Conservation (phyloP, 108 stramenopile species). For the Pseudonitzschia delicatissima region DNA sequence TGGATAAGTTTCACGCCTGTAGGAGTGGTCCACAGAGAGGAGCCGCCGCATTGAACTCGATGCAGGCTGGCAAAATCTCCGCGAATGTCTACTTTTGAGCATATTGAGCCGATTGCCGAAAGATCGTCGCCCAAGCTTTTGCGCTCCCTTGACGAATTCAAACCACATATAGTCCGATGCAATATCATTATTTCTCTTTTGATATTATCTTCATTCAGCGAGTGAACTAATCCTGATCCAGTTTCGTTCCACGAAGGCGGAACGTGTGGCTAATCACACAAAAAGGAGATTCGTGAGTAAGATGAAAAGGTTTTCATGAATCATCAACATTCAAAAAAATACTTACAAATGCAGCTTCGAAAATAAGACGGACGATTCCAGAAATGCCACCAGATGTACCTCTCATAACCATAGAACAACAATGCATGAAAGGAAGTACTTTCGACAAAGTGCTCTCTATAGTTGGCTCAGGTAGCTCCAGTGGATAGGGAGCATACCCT, state of each 20-base stretch:
- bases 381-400: conserved; percentile 35
- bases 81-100: conserved; percentile 31
- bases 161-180: conserved; percentile 17
- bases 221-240: conserved; percentile 24
- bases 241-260: conserved; percentile 40
- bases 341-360: conserved; percentile 40
- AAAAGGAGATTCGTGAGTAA: too few relatives aligned
- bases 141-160: conserved; percentile 13
- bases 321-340: background rate
- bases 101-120: conserved; percentile 27
- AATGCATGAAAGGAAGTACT: conserved; percentile 62
- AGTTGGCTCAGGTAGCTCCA: conserved; percentile 31
- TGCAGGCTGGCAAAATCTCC: conserved; percentile 41
- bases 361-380: conserved; percentile 47
- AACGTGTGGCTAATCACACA: conserved; percentile 30
- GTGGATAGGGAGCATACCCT: conserved; percentile 24
- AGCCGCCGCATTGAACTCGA: conserved; percentile 38
- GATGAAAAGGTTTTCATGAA: too few relatives aligned
- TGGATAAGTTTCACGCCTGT: conserved; percentile 22
- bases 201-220: conserved; percentile 28
- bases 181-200: conserved; percentile 24
- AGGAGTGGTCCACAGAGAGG: conserved; percentile 36
- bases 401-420: conserved; percentile 37
- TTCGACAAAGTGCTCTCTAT: conserved; percentile 27
- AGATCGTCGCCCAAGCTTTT: conserved; percentile 19